Evolutionary conservation across 805 yeast species (phyloP).

Genomic region (Nakazawaea ambrosiae): DNA sequence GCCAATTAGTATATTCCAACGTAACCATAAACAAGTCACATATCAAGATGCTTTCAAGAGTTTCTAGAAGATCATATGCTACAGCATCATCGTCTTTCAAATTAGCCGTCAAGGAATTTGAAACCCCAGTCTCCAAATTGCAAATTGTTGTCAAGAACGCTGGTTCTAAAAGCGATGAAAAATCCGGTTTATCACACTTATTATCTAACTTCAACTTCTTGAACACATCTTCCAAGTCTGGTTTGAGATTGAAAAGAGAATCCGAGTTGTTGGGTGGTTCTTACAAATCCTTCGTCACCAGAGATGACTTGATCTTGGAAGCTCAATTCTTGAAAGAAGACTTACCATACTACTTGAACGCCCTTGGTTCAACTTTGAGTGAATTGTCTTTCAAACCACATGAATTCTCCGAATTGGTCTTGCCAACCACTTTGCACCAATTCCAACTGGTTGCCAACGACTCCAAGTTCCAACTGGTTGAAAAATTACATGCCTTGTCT

Average conservation of each 20-base stretch:
- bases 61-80: slow-evolving; percentile 24
- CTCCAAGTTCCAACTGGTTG: slow-evolving; percentile 59
- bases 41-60: slow-evolving; percentile 24
- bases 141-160: slow-evolving; percentile 75
- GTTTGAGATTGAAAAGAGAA: slow-evolving; percentile 90
- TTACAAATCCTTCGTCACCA: slow-evolving; percentile 60
- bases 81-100: slow-evolving; percentile 35
- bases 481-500: slow-evolving; percentile 70
- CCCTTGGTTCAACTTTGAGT: slow-evolving; percentile 66
- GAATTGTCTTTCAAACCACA: slow-evolving; percentile 73
- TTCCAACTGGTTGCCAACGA: slow-evolving; percentile 40
- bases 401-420: slow-evolving; percentile 75
- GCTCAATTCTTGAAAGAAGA: slow-evolving; percentile 81
- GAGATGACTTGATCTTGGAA: slow-evolving; percentile 77
- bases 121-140: slow-evolving; percentile 65
- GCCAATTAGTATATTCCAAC: too few relatives aligned
- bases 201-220: slow-evolving; percentile 79
- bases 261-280: slow-evolving; percentile 88
- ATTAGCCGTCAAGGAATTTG: slow-evolving; percentile 48
- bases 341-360: slow-evolving; percentile 87
- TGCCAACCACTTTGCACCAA: slow-evolving; percentile 72
- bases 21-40: background rate
- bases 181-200: slow-evolving; percentile 81
- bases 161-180: slow-evolving; percentile 66
- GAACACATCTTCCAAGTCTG: slow-evolving; percentile 77